Percentiles rank a stretch among this genome's conserved stretches.
phyloP scores from a whole-genome alignment of 1,139 yeast genomes.

The Debaryomyces coudertii region DNA sequence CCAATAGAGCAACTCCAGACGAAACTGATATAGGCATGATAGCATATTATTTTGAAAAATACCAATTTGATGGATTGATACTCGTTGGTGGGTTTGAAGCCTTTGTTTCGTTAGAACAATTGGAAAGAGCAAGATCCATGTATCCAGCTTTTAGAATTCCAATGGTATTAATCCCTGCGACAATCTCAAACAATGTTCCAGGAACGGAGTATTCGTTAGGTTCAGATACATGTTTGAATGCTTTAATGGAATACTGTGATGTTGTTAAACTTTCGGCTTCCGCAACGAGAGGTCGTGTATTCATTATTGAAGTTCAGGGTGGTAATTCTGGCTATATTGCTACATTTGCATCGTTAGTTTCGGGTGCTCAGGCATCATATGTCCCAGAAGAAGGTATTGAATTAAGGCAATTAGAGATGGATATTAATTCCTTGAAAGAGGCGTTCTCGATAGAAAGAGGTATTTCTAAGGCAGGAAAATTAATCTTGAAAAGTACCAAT shows the following conservation, averaged over 20 bases:
- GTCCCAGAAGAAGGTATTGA: constrained; percentile 73
- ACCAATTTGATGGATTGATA: constrained; percentile 71
- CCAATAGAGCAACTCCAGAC: constrained; percentile 72
- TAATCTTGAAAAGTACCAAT: constrained; percentile 80
- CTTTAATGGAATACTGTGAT: constrained; percentile 76
- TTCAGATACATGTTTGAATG: constrained; percentile 76
- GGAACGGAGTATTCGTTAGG: constrained; percentile 84
- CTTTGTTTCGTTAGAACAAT: constrained; percentile 66
- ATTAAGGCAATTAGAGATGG: constrained; percentile 61
- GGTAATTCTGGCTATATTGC: constrained; percentile 84
- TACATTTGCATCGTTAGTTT: constrained; percentile 64
- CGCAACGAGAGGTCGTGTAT: constrained; percentile 75
- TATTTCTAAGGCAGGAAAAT: constrained; percentile 74
- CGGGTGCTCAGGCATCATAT: constrained; percentile 77
- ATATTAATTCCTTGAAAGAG: constrained; percentile 57
- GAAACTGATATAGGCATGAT: constrained; percentile 70
- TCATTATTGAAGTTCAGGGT: constrained; percentile 85
- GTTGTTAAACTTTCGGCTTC: constrained; percentile 79
- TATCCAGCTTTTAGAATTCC: constrained; percentile 80
- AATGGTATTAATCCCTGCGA: constrained; percentile 79
- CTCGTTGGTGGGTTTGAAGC: constrained; percentile 85
- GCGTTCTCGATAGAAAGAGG: constrained; percentile 63
- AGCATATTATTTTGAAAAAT: constrained; percentile 76
- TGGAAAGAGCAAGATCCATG: constrained; percentile 60
- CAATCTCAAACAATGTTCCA: constrained; percentile 82